Evolutionary conservation across 306 rosid genomes (phyloP).

Genomic region (Myrica gale): DNA sequence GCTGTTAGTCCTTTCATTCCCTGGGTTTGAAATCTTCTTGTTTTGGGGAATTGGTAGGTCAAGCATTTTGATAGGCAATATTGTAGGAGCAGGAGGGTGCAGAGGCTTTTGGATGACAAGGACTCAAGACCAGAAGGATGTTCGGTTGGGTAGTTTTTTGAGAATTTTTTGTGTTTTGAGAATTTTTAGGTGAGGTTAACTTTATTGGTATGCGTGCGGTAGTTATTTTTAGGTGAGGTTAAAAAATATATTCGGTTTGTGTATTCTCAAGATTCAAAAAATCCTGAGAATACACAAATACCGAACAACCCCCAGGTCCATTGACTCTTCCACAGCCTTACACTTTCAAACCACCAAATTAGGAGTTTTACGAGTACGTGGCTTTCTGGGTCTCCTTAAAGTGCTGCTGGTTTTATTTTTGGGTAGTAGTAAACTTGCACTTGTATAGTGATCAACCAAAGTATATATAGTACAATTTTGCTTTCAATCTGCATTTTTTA

Average conservation of each 20-base stretch:
- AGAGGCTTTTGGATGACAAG: slow-evolving; percentile 88
- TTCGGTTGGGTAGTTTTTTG: too few species aligned
- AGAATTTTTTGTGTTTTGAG: too few species aligned
- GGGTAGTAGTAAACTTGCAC: background rate
- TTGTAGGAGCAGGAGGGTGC: slow-evolving; percentile 65
- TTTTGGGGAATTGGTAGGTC: slow-evolving; percentile 46
- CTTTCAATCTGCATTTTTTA: background rate
- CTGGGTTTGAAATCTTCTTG: slow-evolving; percentile 12
- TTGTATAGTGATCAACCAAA: slow-evolving; percentile 3
- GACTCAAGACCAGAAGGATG: slow-evolving; percentile 62
- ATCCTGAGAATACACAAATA: too few species aligned
- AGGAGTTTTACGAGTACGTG: background rate
- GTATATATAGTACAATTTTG: too few species aligned
- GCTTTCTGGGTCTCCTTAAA: slow-evolving; percentile 19
- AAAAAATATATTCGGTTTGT: too few species aligned
- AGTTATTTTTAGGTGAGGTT: too few species aligned
- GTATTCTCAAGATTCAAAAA: too few species aligned
- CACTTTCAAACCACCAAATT: slow-evolving; percentile 48
- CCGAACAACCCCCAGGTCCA: too few species aligned
- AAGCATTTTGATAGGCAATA: slow-evolving; percentile 80
- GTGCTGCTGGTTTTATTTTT: background rate
- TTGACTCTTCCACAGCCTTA: slow-evolving; percentile 65
- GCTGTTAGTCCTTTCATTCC: background rate
- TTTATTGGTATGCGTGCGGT: too few species aligned
- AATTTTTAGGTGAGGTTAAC: too few species aligned